Evolutionary conservation across 2,329 filamentous ascomycete genomes (phyloP).

Genomic region (Exserohilum turcica): DNA sequence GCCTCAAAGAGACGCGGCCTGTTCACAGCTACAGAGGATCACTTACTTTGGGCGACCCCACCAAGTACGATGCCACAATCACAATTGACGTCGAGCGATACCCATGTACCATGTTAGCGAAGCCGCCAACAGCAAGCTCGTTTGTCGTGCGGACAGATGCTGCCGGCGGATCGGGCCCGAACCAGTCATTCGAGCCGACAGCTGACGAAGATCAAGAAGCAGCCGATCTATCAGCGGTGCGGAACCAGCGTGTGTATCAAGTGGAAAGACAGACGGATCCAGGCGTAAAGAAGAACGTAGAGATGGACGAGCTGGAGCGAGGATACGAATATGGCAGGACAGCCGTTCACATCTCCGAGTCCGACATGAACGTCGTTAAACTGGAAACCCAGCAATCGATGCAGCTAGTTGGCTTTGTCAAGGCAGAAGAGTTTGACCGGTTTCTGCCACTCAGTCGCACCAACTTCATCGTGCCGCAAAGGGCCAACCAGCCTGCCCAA

Average conservation of each 20-base stretch:
- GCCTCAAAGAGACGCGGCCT: conserved; percentile 75
- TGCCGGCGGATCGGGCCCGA: conserved; percentile 53
- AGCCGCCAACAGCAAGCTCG: conserved; percentile 74
- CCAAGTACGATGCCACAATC: conserved; percentile 74
- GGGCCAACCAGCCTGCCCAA: conserved; percentile 78
- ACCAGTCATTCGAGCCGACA: conserved; percentile 59
- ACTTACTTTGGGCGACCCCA: conserved; percentile 77
- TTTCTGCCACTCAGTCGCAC: conserved; percentile 85
- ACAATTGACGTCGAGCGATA: conserved; percentile 89
- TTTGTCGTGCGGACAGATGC: conserved; percentile 65
- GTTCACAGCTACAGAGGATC: conserved; percentile 79
- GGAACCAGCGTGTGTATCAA: conserved; percentile 77
- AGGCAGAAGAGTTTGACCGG: conserved; percentile 75
- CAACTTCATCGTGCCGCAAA: conserved; percentile 77
- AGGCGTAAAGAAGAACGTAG: conserved; percentile 81
- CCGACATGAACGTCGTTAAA: conserved; percentile 86
- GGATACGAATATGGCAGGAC: conserved; percentile 94
- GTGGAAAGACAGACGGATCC: conserved; percentile 75
- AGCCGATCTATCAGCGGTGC: conserved; percentile 68
- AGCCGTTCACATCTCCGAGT: conserved; percentile 84
- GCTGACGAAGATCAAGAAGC: conserved; percentile 46
- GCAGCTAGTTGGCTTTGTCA: conserved; percentile 86
- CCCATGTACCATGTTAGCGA: conserved; percentile 80
- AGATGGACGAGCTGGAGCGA: conserved; percentile 82
- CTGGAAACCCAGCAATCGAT: conserved; percentile 77